phyloP scores from a whole-genome alignment of 768 basidiomycete species.

The Termitomyces sp. region DNA sequence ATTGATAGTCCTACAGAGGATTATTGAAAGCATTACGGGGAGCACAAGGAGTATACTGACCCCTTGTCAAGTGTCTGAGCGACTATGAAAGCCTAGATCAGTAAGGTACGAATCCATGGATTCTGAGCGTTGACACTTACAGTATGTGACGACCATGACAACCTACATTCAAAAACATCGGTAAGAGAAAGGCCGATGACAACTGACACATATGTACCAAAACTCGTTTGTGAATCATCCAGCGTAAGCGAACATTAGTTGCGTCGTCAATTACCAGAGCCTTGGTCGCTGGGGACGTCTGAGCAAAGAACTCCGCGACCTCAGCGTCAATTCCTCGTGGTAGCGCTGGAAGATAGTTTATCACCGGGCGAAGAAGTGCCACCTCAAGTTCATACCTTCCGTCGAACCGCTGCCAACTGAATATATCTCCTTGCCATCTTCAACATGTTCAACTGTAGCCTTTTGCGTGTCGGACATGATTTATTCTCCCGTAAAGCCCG shows the following conservation, averaged over 20 bases:
- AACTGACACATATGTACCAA: constrained; percentile 27
- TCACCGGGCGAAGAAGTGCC: background rate
- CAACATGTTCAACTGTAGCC: background rate
- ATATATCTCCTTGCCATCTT: constrained; percentile 32
- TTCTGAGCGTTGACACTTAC: constrained; percentile 21
- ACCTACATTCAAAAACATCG: constrained; percentile 17
- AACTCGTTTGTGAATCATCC: constrained; percentile 48
- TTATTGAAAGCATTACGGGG: background rate
- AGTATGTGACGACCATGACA: constrained; percentile 49
- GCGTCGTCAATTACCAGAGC: constrained; percentile 38
- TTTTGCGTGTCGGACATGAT: constrained; percentile 14
- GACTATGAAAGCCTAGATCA: constrained; percentile 22
- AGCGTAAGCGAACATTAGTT: constrained; percentile 40
- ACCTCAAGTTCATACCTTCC: constrained; percentile 6
- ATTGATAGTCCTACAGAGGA: constrained; percentile 35
- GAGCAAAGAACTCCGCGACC: constrained; percentile 43
- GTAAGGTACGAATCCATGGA: background rate
- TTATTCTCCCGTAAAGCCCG: background rate
- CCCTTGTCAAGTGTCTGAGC: constrained; percentile 49
- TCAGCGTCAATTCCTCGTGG: constrained; percentile 41
- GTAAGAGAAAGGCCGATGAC: background rate
- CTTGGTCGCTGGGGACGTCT: constrained; percentile 21
- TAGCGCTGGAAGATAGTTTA: constrained; percentile 12
- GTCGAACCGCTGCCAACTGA: constrained; percentile 33
- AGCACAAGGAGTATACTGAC: constrained; percentile 22